Evolutionary conservation across 2,329 filamentous ascomycete species (phyloP), one percentile per base, ranked within the genome.

Genomic region (Nemania bipapillata): DNA sequence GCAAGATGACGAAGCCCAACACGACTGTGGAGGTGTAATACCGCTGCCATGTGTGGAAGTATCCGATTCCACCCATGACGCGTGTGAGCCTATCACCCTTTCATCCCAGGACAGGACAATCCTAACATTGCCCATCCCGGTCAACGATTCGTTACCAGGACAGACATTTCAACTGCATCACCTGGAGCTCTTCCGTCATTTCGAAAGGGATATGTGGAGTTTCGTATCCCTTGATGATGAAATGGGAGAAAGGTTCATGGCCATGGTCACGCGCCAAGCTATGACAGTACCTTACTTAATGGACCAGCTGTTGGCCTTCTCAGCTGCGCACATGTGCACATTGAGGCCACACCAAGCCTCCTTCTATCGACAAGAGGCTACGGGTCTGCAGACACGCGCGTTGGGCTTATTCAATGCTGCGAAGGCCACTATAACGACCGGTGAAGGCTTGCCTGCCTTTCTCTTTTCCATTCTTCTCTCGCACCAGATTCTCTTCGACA

Each of bases 231-330:
- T 3, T 5, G 17, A 55, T 74, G 20, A 69, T 66, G 20, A 72
- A 71, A 50, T 71, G 69, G 24, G 58, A 9, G 67, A 73, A 15
- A 64, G 70, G 32, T 67, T 80, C 50, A 52, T 57, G 47, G 49
- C 26, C 3, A 62, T 64, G 59, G 45, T 37, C 2, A 32, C 64
- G 2, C 53, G 72, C 15, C 74, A 79, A 57, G 78, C 79, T 11
- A 68, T 79, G 7, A 70, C 77, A 32, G 76, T 77, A 2, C 84
- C 82, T 1, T 86, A 83, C 63, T 79, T 85, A 3, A 80, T 86
- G 68, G 83, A 86, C 64, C 79, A 84, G 71, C 56, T 85, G 4
- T 79, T 86, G 11, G 84, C 83, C 47, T 71, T 84, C 53, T 78
- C 83, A 12, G 83, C 84, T 4, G 76, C 83, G 2, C 83, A 86